Evolutionary conservation across 2,329 filamentous ascomycete species (phyloP).

Genomic region (Cladosporium oxysporum): DNA sequence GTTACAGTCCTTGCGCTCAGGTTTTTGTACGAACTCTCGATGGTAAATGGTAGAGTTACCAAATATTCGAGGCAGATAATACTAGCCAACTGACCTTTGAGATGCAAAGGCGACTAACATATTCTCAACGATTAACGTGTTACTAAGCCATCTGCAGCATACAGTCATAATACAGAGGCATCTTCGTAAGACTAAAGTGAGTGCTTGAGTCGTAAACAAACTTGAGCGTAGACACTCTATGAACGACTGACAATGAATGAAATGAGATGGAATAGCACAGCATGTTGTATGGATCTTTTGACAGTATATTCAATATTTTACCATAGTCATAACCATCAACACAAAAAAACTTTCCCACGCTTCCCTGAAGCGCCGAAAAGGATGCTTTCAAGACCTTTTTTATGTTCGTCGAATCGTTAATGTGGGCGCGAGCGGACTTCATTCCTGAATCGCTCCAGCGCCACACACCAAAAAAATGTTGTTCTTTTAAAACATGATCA

Average conservation of each 20-base stretch:
- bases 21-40: no score
- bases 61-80: no score
- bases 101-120: no score
- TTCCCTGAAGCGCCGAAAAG: background rate
- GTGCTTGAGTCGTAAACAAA: background rate
- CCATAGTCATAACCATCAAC: background rate
- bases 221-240: background rate
- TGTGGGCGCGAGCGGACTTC: background rate
- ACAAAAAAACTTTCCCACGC: background rate
- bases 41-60: no score
- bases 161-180: no score
- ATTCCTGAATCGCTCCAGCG: background rate
- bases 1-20: no score
- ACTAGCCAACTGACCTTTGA: no score
- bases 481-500: slow-evolving; percentile 3
- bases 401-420: slow-evolving; percentile 18
- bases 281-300: background rate
- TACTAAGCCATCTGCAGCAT: no score
- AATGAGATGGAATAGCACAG: background rate
- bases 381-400: background rate
- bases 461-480: background rate
- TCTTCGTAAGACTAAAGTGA: no score
- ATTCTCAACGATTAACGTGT: no score
- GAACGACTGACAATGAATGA: background rate
- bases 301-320: background rate